A percentile compares a stretch with the other conserved stretches of the same genome.
Conservation (phyloP, 192 early-diverging fungal species). For the Backusella mclennaniae region DNA sequence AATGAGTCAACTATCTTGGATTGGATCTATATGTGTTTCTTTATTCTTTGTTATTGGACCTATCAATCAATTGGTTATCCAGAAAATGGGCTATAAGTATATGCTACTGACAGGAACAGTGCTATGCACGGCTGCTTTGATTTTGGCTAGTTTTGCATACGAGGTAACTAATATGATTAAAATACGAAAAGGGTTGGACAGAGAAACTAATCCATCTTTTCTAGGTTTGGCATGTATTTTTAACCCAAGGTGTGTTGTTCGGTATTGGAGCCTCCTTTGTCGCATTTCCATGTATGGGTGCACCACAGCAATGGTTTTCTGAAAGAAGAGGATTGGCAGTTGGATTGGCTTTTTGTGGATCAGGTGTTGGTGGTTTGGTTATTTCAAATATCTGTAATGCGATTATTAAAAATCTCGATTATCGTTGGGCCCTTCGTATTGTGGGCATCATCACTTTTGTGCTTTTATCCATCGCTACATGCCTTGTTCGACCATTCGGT, state of each 20-base stretch:
- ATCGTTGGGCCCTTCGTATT: conserved; percentile 63
- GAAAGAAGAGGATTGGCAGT: conserved; percentile 63
- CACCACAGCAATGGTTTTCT: conserved; percentile 71
- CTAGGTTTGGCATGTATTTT: conserved; percentile 68
- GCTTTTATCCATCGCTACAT: conserved; percentile 30
- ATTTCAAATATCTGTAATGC: conserved; percentile 57
- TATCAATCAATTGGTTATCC: conserved; percentile 27
- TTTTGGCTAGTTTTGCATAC: conserved; percentile 45
- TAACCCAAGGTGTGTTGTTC: conserved; percentile 73
- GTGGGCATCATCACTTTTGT: conserved; percentile 56
- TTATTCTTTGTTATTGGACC: conserved; percentile 45
- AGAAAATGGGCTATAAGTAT: conserved; percentile 49
- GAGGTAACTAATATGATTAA: not conserved
- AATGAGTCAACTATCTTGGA: conserved; percentile 42
- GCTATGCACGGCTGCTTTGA: conserved; percentile 38
- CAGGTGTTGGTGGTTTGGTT: conserved; percentile 71
- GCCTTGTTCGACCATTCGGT: conserved; percentile 36
- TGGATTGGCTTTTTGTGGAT: conserved; percentile 70
- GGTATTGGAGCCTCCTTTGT: conserved; percentile 67
- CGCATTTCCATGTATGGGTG: conserved; percentile 62
- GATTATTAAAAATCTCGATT: conserved; percentile 59
- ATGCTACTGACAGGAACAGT: conserved; percentile 47
- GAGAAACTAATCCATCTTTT: too few relatives aligned
- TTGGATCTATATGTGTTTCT: conserved; percentile 45
- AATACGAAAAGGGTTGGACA: not conserved